Percentiles rank a stretch among this genome's conserved stretches.
These are phyloP conservation scores for Aspergillus calidoustus DNA, from an alignment of 2,329 filamentous ascomycete species.

Conservation along the genomic window DNA sequence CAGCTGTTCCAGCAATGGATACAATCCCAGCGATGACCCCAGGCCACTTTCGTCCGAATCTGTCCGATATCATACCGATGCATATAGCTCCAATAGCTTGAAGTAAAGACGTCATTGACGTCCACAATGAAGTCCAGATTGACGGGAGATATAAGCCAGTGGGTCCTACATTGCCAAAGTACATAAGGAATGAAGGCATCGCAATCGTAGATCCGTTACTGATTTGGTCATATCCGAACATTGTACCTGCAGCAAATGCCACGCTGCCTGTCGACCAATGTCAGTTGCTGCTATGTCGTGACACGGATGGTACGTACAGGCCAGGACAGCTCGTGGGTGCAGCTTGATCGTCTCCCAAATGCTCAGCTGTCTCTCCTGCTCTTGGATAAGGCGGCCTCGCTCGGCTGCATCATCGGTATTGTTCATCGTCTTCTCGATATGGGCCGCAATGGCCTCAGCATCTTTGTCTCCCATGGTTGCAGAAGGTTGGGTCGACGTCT, in stretches of 20 bases:
- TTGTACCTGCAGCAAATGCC: slow-evolving; percentile 5
- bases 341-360: slow-evolving; percentile 6
- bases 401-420: slow-evolving; percentile 2
- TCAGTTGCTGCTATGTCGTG: neutral
- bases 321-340: slow-evolving; percentile 1
- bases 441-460: neutral
- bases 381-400: slow-evolving; percentile 9
- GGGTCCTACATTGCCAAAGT: neutral
- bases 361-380: slow-evolving; percentile 5
- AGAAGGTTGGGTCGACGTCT: neutral
- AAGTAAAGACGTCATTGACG: slow-evolving; percentile 27
- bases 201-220: slow-evolving; percentile 10
- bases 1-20: slow-evolving; percentile 21
- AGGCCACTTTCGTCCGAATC: slow-evolving; percentile 41
- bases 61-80: slow-evolving; percentile 39
- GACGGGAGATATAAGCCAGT: slow-evolving; percentile 24
- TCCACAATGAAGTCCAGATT: slow-evolving; percentile 28
- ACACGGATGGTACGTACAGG: neutral
- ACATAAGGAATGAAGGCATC: slow-evolving; percentile 7
- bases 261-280: neutral
- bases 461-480: slow-evolving; percentile 4
- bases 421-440: slow-evolving; percentile 3
- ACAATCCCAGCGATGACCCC: slow-evolving; percentile 34
- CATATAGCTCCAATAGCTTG: slow-evolving; percentile 27
- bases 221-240: slow-evolving; percentile 12